phyloP scores from a whole-genome alignment of 129 eudicot genomes.

The Heracleum sosnowskyi region DNA sequence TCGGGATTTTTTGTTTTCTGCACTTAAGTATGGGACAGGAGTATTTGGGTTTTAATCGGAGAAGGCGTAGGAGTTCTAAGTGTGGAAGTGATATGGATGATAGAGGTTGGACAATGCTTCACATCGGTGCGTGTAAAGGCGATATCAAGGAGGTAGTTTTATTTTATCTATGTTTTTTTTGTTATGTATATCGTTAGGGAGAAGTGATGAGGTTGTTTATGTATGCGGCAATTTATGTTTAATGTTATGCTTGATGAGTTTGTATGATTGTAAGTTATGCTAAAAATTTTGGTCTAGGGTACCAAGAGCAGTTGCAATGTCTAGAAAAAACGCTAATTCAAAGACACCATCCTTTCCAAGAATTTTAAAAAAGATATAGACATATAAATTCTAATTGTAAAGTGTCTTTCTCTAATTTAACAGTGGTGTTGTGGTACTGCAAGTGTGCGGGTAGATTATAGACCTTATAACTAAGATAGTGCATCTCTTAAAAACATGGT shows the following conservation, averaged over 20 bases:
- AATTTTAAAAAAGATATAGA: no score
- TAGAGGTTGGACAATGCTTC: conserved; percentile 92
- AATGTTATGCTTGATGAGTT: background rate
- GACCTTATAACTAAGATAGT: background rate
- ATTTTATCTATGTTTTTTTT: background rate
- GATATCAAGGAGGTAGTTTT: conserved; percentile 53
- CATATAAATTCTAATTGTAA: background rate
- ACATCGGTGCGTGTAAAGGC: conserved; percentile 72
- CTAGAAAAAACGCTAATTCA: background rate
- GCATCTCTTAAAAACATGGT: background rate
- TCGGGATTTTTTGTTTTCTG: background rate
- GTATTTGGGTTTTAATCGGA: conserved; percentile 11
- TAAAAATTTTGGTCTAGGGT: background rate
- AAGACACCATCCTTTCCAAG: background rate
- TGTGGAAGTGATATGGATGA: conserved; percentile 45
- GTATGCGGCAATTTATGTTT: background rate
- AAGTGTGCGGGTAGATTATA: background rate
- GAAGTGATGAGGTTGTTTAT: background rate
- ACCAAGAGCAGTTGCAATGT: background rate
- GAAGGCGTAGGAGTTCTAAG: conserved; percentile 17
- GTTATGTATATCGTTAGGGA: background rate
- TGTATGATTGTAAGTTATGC: background rate
- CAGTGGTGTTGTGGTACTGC: background rate
- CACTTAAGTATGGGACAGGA: conserved; percentile 20
- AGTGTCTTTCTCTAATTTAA: background rate